These are phyloP conservation scores for Sugiyamaella japonica DNA, from an alignment of 1,139 yeast genomes.

Conservation along the genomic window DNA sequence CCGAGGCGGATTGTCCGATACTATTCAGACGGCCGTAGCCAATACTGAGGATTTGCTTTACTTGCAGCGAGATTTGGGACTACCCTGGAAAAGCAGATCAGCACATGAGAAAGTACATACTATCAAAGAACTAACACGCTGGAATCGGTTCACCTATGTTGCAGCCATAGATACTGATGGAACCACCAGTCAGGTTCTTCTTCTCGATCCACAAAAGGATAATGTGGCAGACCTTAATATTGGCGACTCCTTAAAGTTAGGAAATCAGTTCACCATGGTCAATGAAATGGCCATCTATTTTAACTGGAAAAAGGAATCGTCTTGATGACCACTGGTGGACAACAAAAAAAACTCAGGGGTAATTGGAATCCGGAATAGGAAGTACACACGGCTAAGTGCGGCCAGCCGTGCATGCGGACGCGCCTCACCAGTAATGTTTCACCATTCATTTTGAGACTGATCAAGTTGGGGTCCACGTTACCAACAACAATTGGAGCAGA, in stretches of 20 bases:
- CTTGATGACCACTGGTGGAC: too few relatives aligned
- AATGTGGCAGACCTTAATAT: neutral
- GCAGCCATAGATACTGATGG: neutral
- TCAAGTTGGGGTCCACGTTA: neutral
- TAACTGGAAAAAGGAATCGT: constrained; percentile 1
- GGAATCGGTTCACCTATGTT: constrained; percentile 12
- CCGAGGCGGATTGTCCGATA: constrained; percentile 19
- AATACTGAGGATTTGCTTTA: constrained; percentile 15
- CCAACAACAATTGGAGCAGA: neutral
- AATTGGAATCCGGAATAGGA: neutral
- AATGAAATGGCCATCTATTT: constrained; percentile 3
- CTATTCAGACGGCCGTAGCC: constrained; percentile 17
- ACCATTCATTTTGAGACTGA: neutral
- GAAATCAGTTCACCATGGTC: neutral
- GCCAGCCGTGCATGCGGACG: neutral
- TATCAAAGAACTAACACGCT: constrained; percentile 3
- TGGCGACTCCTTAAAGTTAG: neutral
- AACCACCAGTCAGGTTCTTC: neutral
- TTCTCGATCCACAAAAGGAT: constrained; percentile 6
- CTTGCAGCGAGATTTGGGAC: constrained; percentile 12
- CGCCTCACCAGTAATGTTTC: neutral
- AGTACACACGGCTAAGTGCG: neutral
- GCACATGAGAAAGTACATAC: neutral
- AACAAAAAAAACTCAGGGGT: constrained; percentile 10
- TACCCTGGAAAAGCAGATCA: neutral